Percentiles rank a stretch among this genome's conserved stretches.
Conservation (phyloP, 2,329 filamentous ascomycete genomes). For the Ophiocordyceps camponoti-leonardi region DNA sequence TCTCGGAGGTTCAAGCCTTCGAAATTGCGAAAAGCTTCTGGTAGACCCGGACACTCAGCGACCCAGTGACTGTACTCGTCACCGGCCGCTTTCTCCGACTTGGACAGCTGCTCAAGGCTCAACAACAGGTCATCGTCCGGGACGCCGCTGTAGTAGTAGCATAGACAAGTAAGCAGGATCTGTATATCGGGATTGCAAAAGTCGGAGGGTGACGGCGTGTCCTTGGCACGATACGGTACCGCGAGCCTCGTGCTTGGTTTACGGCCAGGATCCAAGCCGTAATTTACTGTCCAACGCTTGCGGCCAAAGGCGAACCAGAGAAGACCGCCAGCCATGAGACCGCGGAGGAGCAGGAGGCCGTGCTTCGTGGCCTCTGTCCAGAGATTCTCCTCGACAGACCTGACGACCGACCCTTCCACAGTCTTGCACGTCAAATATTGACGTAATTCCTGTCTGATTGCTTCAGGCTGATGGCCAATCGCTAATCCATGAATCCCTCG, state of each 20-base stretch:
- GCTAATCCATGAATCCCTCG: background rate
- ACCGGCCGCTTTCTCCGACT: constrained; percentile 27
- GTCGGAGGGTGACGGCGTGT: constrained; percentile 34
- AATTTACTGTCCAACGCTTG: constrained; percentile 47
- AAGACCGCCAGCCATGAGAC: constrained; percentile 36
- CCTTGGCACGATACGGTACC: constrained; percentile 42
- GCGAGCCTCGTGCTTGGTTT: constrained; percentile 26
- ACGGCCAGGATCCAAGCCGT: constrained; percentile 22
- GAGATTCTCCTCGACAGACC: background rate
- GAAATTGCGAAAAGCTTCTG: constrained; percentile 9
- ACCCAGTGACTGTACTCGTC: constrained; percentile 32
- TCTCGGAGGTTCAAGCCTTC: constrained; percentile 27
- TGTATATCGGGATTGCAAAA: constrained; percentile 42
- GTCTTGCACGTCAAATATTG: background rate
- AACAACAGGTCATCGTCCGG: constrained; percentile 26
- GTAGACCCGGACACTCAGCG: background rate
- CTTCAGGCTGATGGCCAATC: background rate
- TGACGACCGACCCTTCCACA: background rate
- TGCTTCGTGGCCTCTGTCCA: constrained; percentile 15
- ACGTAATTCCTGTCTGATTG: background rate
- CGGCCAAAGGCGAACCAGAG: constrained; percentile 29
- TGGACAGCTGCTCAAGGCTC: constrained; percentile 26
- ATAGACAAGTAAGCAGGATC: constrained; percentile 33
- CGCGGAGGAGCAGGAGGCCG: constrained; percentile 26
- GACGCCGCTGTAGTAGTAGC: constrained; percentile 37